Evolutionary conservation across 768 basidiomycete genomes (phyloP), one percentile per base, ranked within the genome.

Genomic region (Lyophyllum shimeji): DNA sequence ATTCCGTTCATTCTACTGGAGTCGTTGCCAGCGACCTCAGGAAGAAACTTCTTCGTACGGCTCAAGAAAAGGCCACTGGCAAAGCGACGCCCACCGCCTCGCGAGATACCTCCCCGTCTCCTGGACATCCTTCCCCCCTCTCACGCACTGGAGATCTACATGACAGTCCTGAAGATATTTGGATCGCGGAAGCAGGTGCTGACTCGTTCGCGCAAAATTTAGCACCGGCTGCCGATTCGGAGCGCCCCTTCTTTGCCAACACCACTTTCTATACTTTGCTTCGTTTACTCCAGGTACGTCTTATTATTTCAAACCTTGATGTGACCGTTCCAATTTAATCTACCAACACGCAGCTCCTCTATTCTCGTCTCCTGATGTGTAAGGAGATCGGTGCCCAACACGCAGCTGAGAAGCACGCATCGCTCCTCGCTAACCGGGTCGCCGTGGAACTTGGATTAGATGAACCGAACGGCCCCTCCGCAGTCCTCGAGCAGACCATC

Each of bases 181-280:
- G 87, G 87, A 82, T 88, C 54, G 76, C 73, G 55, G 85, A 85
- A 60, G 68, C 72, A n/a, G 67, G 66, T 37, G 61, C 70, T n/a
- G 63, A 66, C 29, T 57, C 69, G 44, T 57, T 50, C 60, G 24
- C 60, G 24, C 67, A 72, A 33, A 57, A 57, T 55, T 49, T 65
- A 57, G 58, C 63, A 13, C 56, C 54, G 33, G 60, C 49, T 31
- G 48, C 69, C n/a, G 74, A 75, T 54, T 52, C 62, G 49, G 78
- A 73, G 52, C 75, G 78, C 45, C 82, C 88, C 8, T 92, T 98
- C 71, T 98, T 96, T 72, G 84, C 84, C 56, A 97, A 98, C 73
- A 93, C 92, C 46, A 89, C 93, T 20, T 92, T 94, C 68, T 99
- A 98, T 74, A 90, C 90, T 7, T 69, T 98, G 50, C 68, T 98